Evolutionary conservation across 1,284 basidiomycete genomes (phyloP), one percentile per base, ranked within the genome.

Genomic region (Puccinia novopanici): DNA sequence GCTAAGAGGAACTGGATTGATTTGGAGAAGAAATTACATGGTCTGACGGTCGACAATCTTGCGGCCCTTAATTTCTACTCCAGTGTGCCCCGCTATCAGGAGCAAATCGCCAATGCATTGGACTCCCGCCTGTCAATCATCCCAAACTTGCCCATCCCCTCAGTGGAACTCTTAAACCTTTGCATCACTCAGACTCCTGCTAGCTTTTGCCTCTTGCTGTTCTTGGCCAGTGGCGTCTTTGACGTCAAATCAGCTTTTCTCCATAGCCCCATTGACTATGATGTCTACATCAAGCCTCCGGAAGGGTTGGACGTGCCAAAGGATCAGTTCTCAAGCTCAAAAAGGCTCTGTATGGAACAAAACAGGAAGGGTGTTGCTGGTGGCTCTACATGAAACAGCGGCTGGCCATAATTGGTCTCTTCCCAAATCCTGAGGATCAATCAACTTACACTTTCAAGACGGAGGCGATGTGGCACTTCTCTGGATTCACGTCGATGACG

Each of bases 401-500:
- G 1, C 50, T 73, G 3, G 15, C 3, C 1, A 6, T 3, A 10
- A 37, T 73, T 40, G 55, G 55, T 42, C 63, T 61, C 30, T n/a
- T 3, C 1, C 22, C 37, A 13, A 61, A 37, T 24, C 55, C 40
- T 22, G n/a, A 63, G n/a, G 30, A 75, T n/a, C 73, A 75, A 48
- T 61, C 37, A 17, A 19, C 52, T 24, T 75, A 75, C 37, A 61
- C 40, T 63, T 22, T 27, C 0, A 40, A 13, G 22, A 48, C 1
- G 34, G 34, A 22, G 19, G 10, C 8, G 22, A 45, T 19, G 45
- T 15, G 19, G 27, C 48, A n/a, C 22, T 75, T 34, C 34, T 75
- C 1, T 75, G 54, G 55, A 50, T 75, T 45, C 73, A 75, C 40
- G n/a, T 59, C 45, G 73, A 75, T n/a, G 57, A 75, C 63, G 73